These are phyloP conservation scores for Epithemia pelagica DNA, from an alignment of 108 stramenopile species.

Conservation along the genomic window DNA sequence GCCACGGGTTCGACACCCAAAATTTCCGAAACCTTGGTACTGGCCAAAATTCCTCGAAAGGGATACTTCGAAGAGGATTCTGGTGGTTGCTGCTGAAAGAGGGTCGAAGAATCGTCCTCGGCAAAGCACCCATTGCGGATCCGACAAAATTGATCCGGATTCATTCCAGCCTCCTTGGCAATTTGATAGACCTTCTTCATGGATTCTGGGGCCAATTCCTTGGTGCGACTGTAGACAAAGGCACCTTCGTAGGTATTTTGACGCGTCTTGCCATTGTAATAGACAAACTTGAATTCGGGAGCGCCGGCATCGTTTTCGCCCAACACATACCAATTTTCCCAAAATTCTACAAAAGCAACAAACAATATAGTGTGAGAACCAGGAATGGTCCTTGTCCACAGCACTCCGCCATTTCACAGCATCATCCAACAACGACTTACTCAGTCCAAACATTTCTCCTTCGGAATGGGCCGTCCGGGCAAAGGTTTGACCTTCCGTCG, in stretches of 20 bases:
- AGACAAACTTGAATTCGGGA: slow-evolving; percentile 90
- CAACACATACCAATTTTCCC: slow-evolving; percentile 96
- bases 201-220: slow-evolving; percentile 58
- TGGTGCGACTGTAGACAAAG: slow-evolving; percentile 90
- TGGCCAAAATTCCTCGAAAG: slow-evolving; percentile 76
- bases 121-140: slow-evolving; percentile 88
- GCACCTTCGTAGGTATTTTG: slow-evolving; percentile 97
- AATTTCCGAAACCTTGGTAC: slow-evolving; percentile 76
- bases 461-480: slow-evolving; percentile 85
- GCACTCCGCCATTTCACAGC: no score
- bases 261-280: slow-evolving; percentile 95
- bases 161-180: slow-evolving; percentile 85
- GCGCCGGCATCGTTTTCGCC: slow-evolving; percentile 75
- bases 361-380: slow-evolving; percentile 6
- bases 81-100: slow-evolving; percentile 43
- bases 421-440: slow-evolving; percentile 37
- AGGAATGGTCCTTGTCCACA: no score
- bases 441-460: slow-evolving; percentile 90
- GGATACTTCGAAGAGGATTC: no score
- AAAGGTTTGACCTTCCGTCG: slow-evolving; percentile 46
- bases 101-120: slow-evolving; percentile 18
- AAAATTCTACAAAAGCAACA: slow-evolving; percentile 66
- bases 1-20: slow-evolving; percentile 86
- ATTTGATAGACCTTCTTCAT: slow-evolving; percentile 84
- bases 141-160: slow-evolving; percentile 86